phyloP scores from a whole-genome alignment of 169 alveolate species.

The Plasmodium cynomolgi region DNA sequence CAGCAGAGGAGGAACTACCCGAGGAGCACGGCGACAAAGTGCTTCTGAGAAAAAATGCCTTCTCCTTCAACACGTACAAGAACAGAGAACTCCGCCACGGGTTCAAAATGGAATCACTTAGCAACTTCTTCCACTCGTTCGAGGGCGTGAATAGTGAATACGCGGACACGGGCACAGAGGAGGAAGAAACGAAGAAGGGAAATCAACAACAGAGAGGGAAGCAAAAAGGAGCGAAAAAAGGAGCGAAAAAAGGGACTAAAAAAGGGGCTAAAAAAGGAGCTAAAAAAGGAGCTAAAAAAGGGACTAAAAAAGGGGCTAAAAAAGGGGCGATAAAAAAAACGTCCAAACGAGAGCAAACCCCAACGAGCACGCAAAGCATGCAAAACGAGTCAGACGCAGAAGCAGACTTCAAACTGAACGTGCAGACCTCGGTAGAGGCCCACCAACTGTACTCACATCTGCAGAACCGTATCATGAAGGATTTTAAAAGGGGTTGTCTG shows the following conservation, averaged over 20 bases:
- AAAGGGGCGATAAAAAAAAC: background rate
- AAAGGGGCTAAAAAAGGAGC: background rate
- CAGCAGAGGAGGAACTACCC: background rate
- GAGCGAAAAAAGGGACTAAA: background rate
- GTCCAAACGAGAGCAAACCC: background rate
- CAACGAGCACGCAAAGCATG: background rate
- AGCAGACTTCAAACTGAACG: background rate
- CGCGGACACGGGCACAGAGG: background rate
- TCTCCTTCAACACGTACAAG: background rate
- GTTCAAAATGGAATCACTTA: background rate
- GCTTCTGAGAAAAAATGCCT: background rate
- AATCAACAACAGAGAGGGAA: background rate
- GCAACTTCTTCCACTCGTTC: background rate
- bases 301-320: background rate
- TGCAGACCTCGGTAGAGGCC: background rate
- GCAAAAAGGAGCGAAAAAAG: background rate
- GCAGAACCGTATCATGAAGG: background rate
- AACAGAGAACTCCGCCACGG: background rate
- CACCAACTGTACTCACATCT: constrained; percentile 3
- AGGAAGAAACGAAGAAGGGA: background rate
- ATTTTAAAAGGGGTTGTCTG: constrained; percentile 24
- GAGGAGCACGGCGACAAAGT: background rate
- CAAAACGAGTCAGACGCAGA: background rate
- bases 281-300: background rate
- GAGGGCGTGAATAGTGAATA: constrained; percentile 6